phyloP scores from a whole-genome alignment of 306 rosid genomes.

The Adenanthera pavonina region DNA sequence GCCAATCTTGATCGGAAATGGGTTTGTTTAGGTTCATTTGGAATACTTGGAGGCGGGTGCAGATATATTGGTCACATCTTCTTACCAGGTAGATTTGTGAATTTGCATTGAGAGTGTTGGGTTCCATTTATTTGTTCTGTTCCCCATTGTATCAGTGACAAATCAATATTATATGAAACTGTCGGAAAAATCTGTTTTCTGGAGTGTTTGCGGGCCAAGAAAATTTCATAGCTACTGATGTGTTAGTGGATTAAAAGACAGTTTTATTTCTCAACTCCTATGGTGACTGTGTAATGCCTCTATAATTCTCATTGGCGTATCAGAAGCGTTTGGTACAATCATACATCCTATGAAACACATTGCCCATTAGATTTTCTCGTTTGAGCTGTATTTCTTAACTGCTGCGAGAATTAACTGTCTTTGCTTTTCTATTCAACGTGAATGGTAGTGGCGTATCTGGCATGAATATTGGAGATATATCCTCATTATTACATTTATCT shows the following conservation, averaged over 20 bases:
- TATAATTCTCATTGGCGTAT: background rate
- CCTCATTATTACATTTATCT: background rate
- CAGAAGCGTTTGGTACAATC: background rate
- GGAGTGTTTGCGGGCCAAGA: background rate
- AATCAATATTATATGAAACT: background rate
- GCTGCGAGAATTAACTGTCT: background rate
- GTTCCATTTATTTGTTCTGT: background rate
- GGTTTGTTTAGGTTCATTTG: conserved; percentile 66
- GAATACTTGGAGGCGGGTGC: conserved; percentile 92
- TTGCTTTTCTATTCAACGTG: background rate
- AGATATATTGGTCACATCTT: conserved; percentile 79
- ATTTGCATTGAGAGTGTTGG: background rate
- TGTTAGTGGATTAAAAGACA: background rate
- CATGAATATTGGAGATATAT: background rate
- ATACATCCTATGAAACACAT: background rate
- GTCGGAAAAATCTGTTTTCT: background rate
- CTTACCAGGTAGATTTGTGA: conserved; percentile 70
- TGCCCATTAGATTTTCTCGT: background rate
- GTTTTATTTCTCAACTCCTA: background rate
- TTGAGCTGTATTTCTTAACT: background rate
- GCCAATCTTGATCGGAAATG: background rate
- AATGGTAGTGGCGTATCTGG: background rate
- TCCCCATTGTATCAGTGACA: background rate
- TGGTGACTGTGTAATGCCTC: background rate
- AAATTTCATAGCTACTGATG: background rate